phyloP scores from a whole-genome alignment of 441 rosid species.

The Euphorbia celastroides region DNA sequence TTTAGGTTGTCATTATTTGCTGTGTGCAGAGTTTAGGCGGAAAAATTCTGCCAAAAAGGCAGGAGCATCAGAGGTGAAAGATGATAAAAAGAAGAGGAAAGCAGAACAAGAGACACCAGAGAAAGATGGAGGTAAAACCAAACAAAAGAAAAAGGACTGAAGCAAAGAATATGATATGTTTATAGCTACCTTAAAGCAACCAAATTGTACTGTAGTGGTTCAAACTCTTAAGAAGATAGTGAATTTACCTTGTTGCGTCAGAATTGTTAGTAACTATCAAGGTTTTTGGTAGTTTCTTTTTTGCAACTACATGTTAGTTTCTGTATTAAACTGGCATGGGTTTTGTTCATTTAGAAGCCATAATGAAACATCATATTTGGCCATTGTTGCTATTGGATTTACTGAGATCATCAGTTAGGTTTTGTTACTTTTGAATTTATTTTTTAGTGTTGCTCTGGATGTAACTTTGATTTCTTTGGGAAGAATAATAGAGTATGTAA shows the following conservation, averaged over 20 bases:
- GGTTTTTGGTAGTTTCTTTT: neutral
- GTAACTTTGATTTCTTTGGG: neutral
- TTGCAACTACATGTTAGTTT: neutral
- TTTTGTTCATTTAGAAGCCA: neutral
- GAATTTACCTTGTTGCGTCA: neutral
- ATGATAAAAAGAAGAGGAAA: conserved; percentile 45
- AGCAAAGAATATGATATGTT: neutral
- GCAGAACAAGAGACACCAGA: conserved; percentile 21
- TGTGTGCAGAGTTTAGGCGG: conserved; percentile 47
- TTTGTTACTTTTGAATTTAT: neutral
- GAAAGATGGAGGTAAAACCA: conserved; percentile 25
- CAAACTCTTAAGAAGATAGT: neutral
- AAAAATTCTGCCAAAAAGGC: conserved; percentile 56
- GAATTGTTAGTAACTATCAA: neutral
- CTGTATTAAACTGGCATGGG: neutral
- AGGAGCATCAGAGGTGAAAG: conserved; percentile 37
- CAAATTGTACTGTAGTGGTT: neutral
- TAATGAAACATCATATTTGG: neutral
- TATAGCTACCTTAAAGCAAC: neutral
- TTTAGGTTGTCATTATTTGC: neutral
- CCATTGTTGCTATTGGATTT: neutral
- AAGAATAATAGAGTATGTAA: neutral
- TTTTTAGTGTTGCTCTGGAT: neutral
- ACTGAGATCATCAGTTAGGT: neutral
- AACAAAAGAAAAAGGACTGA: conserved; percentile 17